These are phyloP conservation scores for Alternaria arbusti DNA, from an alignment of 2,329 filamentous ascomycete species.

Conservation along the genomic window DNA sequence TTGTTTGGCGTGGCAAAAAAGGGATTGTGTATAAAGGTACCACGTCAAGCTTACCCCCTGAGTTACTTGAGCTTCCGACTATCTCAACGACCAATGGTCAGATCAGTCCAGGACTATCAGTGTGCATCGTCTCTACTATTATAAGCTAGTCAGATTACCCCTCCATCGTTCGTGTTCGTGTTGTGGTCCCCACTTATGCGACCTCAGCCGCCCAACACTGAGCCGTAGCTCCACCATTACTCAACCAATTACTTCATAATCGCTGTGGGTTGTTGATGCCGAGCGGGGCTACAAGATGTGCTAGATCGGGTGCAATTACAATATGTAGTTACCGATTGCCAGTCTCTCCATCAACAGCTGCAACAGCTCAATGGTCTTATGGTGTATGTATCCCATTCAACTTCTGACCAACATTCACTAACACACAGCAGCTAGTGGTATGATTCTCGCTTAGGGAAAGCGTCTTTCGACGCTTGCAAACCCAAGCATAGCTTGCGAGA, in stretches of 20 bases:
- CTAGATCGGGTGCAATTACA: no score
- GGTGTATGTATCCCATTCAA: background rate
- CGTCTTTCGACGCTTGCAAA: conserved; percentile 3
- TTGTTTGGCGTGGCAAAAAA: background rate
- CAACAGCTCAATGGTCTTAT: conserved; percentile 1
- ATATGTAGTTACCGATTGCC: no score
- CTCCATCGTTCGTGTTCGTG: background rate
- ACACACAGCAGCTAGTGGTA: conserved; percentile 61
- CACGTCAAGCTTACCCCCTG: background rate
- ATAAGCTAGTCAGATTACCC: background rate
- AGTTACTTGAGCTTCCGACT: background rate
- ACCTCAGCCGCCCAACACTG: background rate
- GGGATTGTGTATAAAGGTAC: background rate
- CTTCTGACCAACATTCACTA: background rate
- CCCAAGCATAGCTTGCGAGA: conserved; percentile 34
- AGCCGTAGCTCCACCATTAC: background rate
- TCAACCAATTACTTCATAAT: background rate
- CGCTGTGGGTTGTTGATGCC: accelerated
- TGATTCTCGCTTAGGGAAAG: conserved; percentile 74
- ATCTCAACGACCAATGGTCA: background rate
- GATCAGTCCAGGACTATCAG: background rate
- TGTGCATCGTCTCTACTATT: background rate
- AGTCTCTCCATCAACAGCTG: background rate
- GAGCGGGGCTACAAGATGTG: background rate
- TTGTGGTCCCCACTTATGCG: background rate